Evolutionary conservation across 2,329 filamentous ascomycete genomes (phyloP).

Genomic region (Arthrobotrys sphaeroides): DNA sequence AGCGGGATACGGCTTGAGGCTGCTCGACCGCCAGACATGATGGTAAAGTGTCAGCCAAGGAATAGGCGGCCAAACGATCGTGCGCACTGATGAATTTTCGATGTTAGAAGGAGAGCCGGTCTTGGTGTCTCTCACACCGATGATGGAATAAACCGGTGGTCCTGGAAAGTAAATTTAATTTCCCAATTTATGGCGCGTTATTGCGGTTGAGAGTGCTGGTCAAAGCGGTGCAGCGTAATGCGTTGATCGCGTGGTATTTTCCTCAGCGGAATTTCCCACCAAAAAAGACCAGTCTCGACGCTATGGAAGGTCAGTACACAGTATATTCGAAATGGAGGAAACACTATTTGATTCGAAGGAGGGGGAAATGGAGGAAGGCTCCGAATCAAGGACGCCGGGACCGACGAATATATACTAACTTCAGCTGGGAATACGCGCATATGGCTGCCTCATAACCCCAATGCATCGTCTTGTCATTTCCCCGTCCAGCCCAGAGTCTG

Average conservation of each 20-base stretch:
- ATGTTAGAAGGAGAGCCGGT: neutral
- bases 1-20: conserved; percentile 26
- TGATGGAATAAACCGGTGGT: neutral
- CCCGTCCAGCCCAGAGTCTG: conserved; percentile 11
- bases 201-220: neutral
- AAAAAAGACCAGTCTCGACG: neutral
- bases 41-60: neutral
- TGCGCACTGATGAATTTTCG: neutral
- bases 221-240: neutral
- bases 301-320: neutral
- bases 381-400: neutral
- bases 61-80: neutral
- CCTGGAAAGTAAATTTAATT: neutral
- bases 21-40: conserved; percentile 40
- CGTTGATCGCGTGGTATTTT: conserved; percentile 5
- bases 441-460: neutral
- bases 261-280: neutral
- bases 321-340: too few relatives aligned
- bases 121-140: too few relatives aligned
- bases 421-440: conserved; percentile 1
- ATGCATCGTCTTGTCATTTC: neutral
- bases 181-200: neutral
- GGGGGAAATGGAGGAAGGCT: neutral
- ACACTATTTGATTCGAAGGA: neutral
- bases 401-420: neutral